phyloP scores from a whole-genome alignment of 2,329 filamentous ascomycete species.

The Bipolaris victoriae region DNA sequence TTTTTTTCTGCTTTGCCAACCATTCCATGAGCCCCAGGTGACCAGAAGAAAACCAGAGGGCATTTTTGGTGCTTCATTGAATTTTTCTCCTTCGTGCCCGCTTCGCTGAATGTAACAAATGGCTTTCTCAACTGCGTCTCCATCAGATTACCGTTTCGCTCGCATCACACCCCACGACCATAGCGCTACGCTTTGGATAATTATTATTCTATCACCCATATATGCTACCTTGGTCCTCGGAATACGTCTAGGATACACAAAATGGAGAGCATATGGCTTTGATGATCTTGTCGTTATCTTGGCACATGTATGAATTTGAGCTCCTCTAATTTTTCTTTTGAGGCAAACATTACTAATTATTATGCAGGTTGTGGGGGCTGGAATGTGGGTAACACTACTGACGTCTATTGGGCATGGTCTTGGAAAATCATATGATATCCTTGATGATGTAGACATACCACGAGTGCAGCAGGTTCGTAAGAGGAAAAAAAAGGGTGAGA shows the following conservation, averaged over 20 bases:
- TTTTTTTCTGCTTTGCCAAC: not conserved
- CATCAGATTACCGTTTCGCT: constrained; percentile 8
- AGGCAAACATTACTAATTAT: not conserved
- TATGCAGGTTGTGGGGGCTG: constrained; percentile 2
- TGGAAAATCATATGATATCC: constrained; percentile 3
- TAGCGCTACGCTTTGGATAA: constrained; percentile 13
- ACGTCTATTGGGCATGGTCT: constrained; percentile 4
- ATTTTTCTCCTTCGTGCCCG: not conserved
- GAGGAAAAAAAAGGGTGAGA: not conserved
- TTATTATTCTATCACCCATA: constrained; percentile 4
- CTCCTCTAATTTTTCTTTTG: not conserved
- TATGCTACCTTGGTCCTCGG: constrained; percentile 6
- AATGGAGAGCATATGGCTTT: constrained; percentile 6
- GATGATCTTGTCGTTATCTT: constrained; percentile 8
- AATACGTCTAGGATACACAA: constrained; percentile 9
- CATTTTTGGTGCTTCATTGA: not conserved
- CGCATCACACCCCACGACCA: constrained; percentile 7
- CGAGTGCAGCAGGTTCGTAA: constrained; percentile 7
- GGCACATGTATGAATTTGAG: constrained; percentile 6
- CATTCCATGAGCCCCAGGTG: not conserved
- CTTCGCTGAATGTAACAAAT: not conserved
- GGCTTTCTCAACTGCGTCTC: not conserved
- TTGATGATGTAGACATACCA: constrained; percentile 1
- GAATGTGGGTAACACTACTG: constrained; percentile 11
- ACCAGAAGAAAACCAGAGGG: not conserved